Evolutionary conservation across 2,329 filamentous ascomycete genomes (phyloP).

Genomic region (Arthrobotrys pseudoclavata): DNA sequence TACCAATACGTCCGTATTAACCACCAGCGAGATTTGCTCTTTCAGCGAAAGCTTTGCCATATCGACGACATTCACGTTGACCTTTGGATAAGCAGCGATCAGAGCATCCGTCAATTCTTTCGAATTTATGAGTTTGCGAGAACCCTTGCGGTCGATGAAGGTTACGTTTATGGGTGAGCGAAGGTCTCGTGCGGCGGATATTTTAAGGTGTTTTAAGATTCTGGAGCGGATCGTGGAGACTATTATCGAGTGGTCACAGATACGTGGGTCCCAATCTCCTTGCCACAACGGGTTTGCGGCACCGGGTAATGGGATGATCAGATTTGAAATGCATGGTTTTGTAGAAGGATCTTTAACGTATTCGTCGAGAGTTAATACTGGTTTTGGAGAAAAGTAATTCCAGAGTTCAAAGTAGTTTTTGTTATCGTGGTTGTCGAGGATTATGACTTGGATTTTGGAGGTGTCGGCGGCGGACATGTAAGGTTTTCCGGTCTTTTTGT

Average conservation of each 20-base stretch:
- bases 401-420: constrained; percentile 67
- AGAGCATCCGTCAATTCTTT: constrained; percentile 64
- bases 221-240: constrained; percentile 64
- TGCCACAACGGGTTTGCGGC: constrained; percentile 68
- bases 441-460: constrained; percentile 65
- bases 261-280: constrained; percentile 65
- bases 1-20: constrained; percentile 67
- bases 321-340: constrained; percentile 61
- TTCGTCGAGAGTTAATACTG: constrained; percentile 64
- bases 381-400: constrained; percentile 65
- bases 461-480: constrained; percentile 62
- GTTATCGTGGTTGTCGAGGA: constrained; percentile 65
- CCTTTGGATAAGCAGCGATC: constrained; percentile 61
- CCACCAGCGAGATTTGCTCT: constrained; percentile 66
- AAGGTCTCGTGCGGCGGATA: constrained; percentile 25
- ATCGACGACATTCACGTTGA: constrained; percentile 65
- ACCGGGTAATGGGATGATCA: constrained; percentile 67
- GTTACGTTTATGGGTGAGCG: constrained; percentile 64
- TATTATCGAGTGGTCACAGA: constrained; percentile 64
- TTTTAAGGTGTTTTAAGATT: constrained; percentile 44
- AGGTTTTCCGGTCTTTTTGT: constrained; percentile 52
- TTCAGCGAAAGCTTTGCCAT: constrained; percentile 66
- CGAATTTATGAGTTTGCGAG: constrained; percentile 64
- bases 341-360: constrained; percentile 46
- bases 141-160: constrained; percentile 65